phyloP scores from a whole-genome alignment of 1,284 basidiomycete genomes.

The Rhodotorula sp. region DNA sequence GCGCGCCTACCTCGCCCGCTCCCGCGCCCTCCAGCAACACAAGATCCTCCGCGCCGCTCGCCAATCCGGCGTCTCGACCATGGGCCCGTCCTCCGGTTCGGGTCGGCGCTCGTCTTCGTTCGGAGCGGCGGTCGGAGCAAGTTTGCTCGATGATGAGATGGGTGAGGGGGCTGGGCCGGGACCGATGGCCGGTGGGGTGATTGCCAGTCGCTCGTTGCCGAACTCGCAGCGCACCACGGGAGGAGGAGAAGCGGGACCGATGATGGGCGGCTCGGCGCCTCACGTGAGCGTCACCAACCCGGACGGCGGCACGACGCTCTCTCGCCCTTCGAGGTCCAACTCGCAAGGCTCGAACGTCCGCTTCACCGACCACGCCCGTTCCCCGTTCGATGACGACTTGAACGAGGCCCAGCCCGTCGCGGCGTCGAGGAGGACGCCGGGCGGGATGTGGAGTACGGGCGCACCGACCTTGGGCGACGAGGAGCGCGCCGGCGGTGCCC shows the following conservation, averaged over 20 bases:
- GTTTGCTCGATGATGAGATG: background rate
- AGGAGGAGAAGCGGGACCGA: background rate
- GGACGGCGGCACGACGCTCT: background rate
- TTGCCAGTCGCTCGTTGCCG: slow-evolving; percentile 13
- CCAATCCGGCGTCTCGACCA: background rate
- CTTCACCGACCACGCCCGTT: too few species aligned
- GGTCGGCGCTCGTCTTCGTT: slow-evolving; percentile 4
- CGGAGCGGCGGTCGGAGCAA: background rate
- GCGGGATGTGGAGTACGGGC: background rate
- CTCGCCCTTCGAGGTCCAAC: too few species aligned
- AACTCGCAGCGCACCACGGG: background rate
- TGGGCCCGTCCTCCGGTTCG: background rate
- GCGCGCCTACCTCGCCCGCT: slow-evolving; percentile 29
- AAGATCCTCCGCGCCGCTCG: slow-evolving; percentile 10
- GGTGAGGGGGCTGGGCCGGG: background rate
- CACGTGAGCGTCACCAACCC: background rate
- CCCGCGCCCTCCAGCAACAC: slow-evolving; percentile 15
- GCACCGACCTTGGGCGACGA: background rate
- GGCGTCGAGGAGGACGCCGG: background rate
- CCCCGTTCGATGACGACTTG: too few species aligned
- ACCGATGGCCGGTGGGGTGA: slow-evolving; percentile 7
- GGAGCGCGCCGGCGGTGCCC: background rate
- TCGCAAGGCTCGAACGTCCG: too few species aligned
- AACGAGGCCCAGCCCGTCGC: background rate
- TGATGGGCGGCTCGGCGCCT: slow-evolving; percentile 12